These are phyloP conservation scores for Erucastrum elatum DNA, from an alignment of 345 rosid genomes.

Conservation along the genomic window DNA sequence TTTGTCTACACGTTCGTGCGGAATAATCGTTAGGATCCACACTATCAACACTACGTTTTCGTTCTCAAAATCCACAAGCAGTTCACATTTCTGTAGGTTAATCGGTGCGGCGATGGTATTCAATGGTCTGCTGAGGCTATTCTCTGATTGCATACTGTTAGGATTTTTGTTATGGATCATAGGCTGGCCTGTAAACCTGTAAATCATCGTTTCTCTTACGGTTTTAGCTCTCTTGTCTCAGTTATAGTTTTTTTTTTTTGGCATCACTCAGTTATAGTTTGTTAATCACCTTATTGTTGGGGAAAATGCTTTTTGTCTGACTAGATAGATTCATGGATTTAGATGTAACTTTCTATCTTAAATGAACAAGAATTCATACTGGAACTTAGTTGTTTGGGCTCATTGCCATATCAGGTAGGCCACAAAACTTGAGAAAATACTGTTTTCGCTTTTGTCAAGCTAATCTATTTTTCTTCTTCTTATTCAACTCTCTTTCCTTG, in stretches of 20 bases:
- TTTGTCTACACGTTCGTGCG: not conserved
- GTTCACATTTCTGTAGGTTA: not conserved
- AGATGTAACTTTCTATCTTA: not conserved
- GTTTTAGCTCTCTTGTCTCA: slow-evolving; percentile 11
- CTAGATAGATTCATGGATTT: slow-evolving; percentile 1
- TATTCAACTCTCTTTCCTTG: not conserved
- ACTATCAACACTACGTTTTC: not conserved
- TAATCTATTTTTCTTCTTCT: not conserved
- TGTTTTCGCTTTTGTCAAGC: not conserved
- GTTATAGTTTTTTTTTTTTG: not conserved
- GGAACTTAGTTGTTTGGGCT: not conserved
- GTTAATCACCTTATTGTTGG: not conserved
- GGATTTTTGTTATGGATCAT: not conserved
- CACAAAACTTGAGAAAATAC: not conserved
- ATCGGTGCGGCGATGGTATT: slow-evolving; percentile 6
- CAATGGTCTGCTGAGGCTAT: not conserved
- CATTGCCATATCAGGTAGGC: not conserved
- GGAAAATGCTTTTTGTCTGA: not conserved
- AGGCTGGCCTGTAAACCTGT: not conserved
- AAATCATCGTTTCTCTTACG: slow-evolving; percentile 4
- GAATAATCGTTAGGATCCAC: not conserved
- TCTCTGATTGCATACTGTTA: not conserved
- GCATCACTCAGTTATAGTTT: not conserved
- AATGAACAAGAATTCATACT: not conserved
- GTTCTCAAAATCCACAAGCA: not conserved